These are phyloP conservation scores for Acanthamoeba sp. DNA, from an alignment of 208 protist genomes.

Conservation along the genomic window DNA sequence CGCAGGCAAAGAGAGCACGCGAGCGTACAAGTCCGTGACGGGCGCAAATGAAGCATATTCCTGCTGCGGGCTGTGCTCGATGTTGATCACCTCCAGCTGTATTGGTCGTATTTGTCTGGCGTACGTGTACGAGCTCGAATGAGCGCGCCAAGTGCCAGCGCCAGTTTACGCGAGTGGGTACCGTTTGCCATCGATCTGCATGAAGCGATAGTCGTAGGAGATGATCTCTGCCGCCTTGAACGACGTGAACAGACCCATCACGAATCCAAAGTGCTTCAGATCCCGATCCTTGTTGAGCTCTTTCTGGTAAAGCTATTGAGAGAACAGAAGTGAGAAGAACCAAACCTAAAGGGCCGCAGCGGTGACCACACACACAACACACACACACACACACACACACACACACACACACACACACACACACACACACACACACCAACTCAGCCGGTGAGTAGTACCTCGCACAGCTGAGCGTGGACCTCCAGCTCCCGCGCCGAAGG, in stretches of 20 bases:
- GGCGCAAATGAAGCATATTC: constrained; percentile 33
- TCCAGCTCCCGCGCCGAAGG: constrained; percentile 20
- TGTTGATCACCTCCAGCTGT: constrained; percentile 20
- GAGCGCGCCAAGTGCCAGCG: no score
- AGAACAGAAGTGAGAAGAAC: no score
- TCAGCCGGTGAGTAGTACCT: no score
- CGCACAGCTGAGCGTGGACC: constrained; percentile 31
- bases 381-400: no score
- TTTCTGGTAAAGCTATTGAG: neutral
- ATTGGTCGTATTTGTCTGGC: constrained; percentile 32
- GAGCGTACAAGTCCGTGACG: neutral
- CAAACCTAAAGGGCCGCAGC: no score
- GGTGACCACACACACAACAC: no score
- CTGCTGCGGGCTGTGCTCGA: constrained; percentile 36
- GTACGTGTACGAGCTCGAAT: neutral
- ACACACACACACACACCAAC: no score
- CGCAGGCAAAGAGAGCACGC: neutral
- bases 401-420: no score
- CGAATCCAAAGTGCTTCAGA: constrained; percentile 52
- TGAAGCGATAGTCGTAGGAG: constrained; percentile 51
- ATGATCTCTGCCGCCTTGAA: constrained; percentile 39
- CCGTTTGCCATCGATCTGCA: constrained; percentile 35
- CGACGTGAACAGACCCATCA: constrained; percentile 39
- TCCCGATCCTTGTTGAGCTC: constrained; percentile 51
- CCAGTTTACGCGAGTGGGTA: neutral